These are phyloP conservation scores for Suillus occidentalis DNA, from an alignment of 768 basidiomycete genomes.

Conservation along the genomic window DNA sequence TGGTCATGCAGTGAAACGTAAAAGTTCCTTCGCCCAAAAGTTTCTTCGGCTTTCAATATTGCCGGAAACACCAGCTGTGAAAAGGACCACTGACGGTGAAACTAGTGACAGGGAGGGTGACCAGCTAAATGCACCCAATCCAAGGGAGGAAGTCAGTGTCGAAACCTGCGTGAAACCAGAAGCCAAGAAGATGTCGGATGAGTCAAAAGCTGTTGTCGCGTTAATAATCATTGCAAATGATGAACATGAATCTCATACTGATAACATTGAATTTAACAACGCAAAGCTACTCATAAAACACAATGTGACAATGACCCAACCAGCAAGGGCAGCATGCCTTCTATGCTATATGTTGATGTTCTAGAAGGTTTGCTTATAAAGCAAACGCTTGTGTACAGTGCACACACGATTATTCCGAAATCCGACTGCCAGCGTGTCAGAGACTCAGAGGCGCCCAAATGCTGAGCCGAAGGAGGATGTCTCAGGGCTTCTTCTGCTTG, in stretches of 20 bases:
- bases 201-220: conserved; percentile 35
- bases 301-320: conserved; percentile 64
- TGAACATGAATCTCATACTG: conserved; percentile 15
- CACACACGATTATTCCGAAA: not conserved
- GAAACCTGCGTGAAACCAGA: too few relatives aligned
- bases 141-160: too few relatives aligned
- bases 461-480: not conserved
- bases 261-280: conserved; percentile 65
- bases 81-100: too few relatives aligned
- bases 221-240: not conserved
- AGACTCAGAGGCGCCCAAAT: not conserved
- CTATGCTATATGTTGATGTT: too few relatives aligned
- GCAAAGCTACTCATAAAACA: conserved; percentile 84
- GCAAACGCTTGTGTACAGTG: not conserved
- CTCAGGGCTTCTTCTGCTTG: not conserved
- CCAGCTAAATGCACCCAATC: too few relatives aligned
- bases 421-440: not conserved
- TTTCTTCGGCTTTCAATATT: too few relatives aligned
- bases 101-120: too few relatives aligned
- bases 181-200: too few relatives aligned
- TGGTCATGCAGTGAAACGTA: too few relatives aligned
- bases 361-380: not conserved
- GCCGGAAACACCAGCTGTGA: too few relatives aligned
- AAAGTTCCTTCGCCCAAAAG: too few relatives aligned
- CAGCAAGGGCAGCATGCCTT: conserved; percentile 60